These are phyloP conservation scores for Lyophyllum shimeji DNA, from an alignment of 768 basidiomycete species.

Conservation along the genomic window DNA sequence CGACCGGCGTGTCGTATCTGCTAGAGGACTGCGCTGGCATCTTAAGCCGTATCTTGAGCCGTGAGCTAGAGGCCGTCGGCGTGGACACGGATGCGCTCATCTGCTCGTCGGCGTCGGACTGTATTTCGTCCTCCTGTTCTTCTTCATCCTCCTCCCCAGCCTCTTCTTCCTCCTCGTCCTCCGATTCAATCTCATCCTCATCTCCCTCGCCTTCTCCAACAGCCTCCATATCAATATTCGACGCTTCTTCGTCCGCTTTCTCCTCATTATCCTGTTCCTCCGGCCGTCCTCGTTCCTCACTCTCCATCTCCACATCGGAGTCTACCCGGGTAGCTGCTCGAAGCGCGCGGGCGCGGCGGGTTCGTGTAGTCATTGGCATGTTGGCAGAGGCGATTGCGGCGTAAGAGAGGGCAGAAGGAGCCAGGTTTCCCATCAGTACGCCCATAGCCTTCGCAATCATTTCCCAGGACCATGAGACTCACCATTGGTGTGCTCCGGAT, in stretches of 20 bases:
- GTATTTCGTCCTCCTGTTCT: slow-evolving; percentile 35
- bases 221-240: slow-evolving; percentile 37
- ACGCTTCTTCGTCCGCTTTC: slow-evolving; percentile 33
- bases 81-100: not conserved
- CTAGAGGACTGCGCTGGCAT: slow-evolving; percentile 21
- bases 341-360: slow-evolving; percentile 13
- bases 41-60: slow-evolving; percentile 20
- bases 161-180: slow-evolving; percentile 32
- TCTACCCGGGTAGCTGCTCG: slow-evolving; percentile 11
- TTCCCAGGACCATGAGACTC: slow-evolving; percentile 20
- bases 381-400: not conserved
- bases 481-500: slow-evolving; percentile 10
- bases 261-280: slow-evolving; percentile 29
- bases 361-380: slow-evolving; percentile 19
- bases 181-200: slow-evolving; percentile 25
- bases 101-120: slow-evolving; percentile 11
- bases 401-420: slow-evolving; percentile 5
- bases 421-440: slow-evolving; percentile 14
- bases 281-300: not conserved
- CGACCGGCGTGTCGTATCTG: slow-evolving; percentile 17
- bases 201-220: slow-evolving; percentile 38
- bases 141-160: slow-evolving; percentile 40
- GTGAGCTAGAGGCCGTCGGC: slow-evolving; percentile 9
- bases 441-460: slow-evolving; percentile 15
- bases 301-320: slow-evolving; percentile 18